Evolutionary conservation across 805 yeast genomes (phyloP), one percentile per base, ranked within the genome.

Genomic region (Kazachstania martiniae): DNA sequence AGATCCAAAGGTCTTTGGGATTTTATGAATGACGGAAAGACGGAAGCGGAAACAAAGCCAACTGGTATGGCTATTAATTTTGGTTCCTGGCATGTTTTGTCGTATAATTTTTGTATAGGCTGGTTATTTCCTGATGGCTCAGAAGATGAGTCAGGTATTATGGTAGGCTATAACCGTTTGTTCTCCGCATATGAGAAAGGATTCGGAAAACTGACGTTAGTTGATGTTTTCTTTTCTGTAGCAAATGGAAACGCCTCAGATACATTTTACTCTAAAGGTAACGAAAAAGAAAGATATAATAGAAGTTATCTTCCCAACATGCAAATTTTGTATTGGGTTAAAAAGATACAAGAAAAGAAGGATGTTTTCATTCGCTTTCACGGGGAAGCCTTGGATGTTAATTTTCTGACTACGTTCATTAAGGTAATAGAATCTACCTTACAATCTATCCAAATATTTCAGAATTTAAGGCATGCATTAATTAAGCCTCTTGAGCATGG

Each of bases 101-200:
- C 84, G 0, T 69, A 75, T 42, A 71, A 78, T 40, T 63, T 81
- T 37, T 80, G 93, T 39, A 37, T 80, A 21, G 94, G 95, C 0
- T 84, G 94, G 86, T 50, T 80, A 4, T 80, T 79, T 48, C 75
- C 70, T n/a, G 50, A 47, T 12, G 46, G 47, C 5, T 53, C 52
- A 4, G 49, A 52, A 2, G 38, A 47, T 2, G 65, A 64, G 15
- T 85, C 85, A 0, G 95, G 95, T 8, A 47, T 84, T n/a, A 75
- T 81, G 24, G 39, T 74, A 19, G 96, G 96, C 0, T 83, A 80
- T 34, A 84, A 82, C 41, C 61, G 76, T 12, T 70, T 84, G 14
- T 80, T 76, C 39, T 74, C 84, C 2, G 70, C 75, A 0, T 67
- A 77, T 15, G 77, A 75, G 28, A 68, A 70, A 12, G 63, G 62